phyloP scores from a whole-genome alignment of 2,329 filamentous ascomycete species.

The Capronia americana region DNA sequence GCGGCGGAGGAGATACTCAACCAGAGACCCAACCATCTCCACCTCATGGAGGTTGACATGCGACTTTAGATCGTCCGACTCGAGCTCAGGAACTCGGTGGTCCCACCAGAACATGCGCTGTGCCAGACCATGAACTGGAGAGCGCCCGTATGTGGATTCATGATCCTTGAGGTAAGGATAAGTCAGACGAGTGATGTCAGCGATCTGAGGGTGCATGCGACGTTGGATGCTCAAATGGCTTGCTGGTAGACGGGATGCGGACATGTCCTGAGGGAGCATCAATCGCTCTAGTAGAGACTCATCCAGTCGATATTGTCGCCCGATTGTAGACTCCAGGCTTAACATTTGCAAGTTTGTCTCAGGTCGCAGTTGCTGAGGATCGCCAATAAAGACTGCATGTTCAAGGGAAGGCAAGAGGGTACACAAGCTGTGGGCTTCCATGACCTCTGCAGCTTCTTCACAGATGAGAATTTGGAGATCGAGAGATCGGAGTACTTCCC shows the following conservation, averaged over 20 bases:
- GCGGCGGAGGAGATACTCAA: slow-evolving; percentile 40
- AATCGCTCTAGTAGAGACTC: slow-evolving; percentile 68
- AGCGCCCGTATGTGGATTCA: slow-evolving; percentile 22
- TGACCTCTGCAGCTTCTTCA: slow-evolving; percentile 72
- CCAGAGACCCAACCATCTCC: slow-evolving; percentile 42
- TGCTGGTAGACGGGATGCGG: slow-evolving; percentile 34
- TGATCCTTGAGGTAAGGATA: slow-evolving; percentile 43
- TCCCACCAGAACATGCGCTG: slow-evolving; percentile 44
- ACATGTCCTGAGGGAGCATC: slow-evolving; percentile 37
- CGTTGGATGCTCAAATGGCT: slow-evolving; percentile 42
- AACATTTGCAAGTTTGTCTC: slow-evolving; percentile 51
- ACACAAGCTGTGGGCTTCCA: slow-evolving; percentile 67
- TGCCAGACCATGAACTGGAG: slow-evolving; percentile 37
- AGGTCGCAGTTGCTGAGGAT: slow-evolving; percentile 44
- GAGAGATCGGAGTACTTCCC: slow-evolving; percentile 38
- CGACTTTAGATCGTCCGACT: slow-evolving; percentile 37
- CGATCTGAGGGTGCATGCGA: slow-evolving; percentile 45
- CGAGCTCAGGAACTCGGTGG: slow-evolving; percentile 41
- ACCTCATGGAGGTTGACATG: slow-evolving; percentile 43
- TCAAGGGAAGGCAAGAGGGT: slow-evolving; percentile 65
- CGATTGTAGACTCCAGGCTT: slow-evolving; percentile 57
- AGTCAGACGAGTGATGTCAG: slow-evolving; percentile 40
- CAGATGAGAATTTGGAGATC: slow-evolving; percentile 59
- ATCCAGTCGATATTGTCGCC: slow-evolving; percentile 62
- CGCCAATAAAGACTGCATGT: slow-evolving; percentile 61